Conservation (phyloP, 2,329 filamentous ascomycete species). For the Nannizzia gypsea region DNA sequence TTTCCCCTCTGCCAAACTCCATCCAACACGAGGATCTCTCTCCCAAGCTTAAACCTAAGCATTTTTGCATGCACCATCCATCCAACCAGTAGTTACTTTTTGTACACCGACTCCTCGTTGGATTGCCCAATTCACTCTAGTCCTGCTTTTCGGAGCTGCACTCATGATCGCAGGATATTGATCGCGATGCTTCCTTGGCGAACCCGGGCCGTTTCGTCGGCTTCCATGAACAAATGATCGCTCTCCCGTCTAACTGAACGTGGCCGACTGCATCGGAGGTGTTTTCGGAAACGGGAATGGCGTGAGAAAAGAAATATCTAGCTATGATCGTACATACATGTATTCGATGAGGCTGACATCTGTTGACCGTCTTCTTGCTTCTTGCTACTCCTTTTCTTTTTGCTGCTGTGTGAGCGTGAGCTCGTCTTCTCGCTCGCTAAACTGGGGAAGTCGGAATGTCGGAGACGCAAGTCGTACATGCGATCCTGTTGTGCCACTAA, state of each 20-base stretch:
- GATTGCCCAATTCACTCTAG: neutral
- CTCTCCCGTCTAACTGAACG: neutral
- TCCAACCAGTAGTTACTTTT: too few relatives aligned
- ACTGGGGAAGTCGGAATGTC: neutral
- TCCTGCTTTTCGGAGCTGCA: neutral
- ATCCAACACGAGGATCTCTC: neutral
- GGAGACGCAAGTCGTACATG: neutral
- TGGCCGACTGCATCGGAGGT: neutral
- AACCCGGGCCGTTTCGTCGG: neutral
- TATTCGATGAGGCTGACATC: slow-evolving; percentile 1
- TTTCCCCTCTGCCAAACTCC: neutral
- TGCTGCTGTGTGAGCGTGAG: neutral
- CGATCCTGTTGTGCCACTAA: neutral
- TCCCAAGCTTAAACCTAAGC: neutral
- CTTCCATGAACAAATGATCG: neutral
- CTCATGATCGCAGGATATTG: neutral
- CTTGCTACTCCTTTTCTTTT: neutral
- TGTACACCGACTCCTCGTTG: neutral
- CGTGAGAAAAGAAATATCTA: slow-evolving; percentile 1
- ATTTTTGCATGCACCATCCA: neutral
- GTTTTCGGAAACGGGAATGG: neutral
- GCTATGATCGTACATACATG: neutral
- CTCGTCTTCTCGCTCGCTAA: neutral
- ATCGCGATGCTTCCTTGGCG: neutral
- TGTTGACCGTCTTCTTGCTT: neutral